Evolutionary conservation across 805 yeast genomes (phyloP).

Genomic region (Candida schatavii): DNA sequence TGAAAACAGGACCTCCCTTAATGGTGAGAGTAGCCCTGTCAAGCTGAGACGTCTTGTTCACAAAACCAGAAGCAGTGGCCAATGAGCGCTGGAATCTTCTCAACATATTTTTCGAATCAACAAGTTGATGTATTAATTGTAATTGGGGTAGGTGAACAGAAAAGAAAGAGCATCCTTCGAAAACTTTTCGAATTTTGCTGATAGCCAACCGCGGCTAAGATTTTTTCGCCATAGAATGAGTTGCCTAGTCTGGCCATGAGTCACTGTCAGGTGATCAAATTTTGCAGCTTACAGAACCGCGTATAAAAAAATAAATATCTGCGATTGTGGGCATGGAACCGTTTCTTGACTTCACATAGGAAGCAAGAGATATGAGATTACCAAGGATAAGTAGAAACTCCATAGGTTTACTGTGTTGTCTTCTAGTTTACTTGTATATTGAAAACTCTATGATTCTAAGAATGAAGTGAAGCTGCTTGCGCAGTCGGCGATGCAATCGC

Average conservation of each 20-base stretch:
- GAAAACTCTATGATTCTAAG: too few relatives aligned
- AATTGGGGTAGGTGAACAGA: background rate
- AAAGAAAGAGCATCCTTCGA: slow-evolving; percentile 2
- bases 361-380: too few relatives aligned
- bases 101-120: slow-evolving; percentile 7
- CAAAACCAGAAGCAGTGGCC: slow-evolving; percentile 35
- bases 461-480: too few relatives aligned
- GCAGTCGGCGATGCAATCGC: too few relatives aligned
- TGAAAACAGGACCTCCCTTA: slow-evolving; percentile 89
- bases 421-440: too few relatives aligned
- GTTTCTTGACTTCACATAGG: too few relatives aligned
- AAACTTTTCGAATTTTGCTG: slow-evolving; percentile 16
- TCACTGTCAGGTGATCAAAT: slow-evolving; percentile 11
- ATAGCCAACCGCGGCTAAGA: slow-evolving; percentile 37
- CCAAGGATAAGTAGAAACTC: too few relatives aligned
- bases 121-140: too few relatives aligned
- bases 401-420: too few relatives aligned
- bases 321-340: too few relatives aligned
- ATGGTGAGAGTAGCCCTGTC: slow-evolving; percentile 89
- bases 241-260: slow-evolving; percentile 26
- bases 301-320: too few relatives aligned
- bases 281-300: slow-evolving; percentile 1
- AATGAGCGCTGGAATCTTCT: slow-evolving; percentile 21
- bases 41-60: slow-evolving; percentile 39
- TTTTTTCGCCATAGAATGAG: slow-evolving; percentile 9